Evolutionary conservation across 441 rosid species (phyloP).

Genomic region (Pelargonium myrrhifolium): DNA sequence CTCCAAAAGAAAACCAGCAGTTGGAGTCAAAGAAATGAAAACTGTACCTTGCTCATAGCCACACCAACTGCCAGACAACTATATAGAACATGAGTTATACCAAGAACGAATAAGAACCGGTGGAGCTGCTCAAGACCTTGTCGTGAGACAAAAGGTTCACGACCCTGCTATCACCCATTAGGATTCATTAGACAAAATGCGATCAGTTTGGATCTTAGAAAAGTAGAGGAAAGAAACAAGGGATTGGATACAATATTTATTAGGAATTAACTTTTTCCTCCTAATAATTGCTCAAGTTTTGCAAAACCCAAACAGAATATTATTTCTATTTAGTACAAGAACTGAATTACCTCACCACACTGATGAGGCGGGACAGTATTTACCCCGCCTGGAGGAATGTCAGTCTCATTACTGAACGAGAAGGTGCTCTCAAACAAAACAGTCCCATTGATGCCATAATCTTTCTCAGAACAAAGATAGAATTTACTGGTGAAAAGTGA

Average conservation of each 20-base stretch:
- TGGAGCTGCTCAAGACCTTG: conserved; percentile 89
- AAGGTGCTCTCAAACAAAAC: conserved; percentile 30
- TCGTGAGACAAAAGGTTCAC: conserved; percentile 78
- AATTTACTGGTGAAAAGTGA: conserved; percentile 81
- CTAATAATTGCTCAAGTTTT: background rate
- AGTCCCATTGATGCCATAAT: conserved; percentile 36
- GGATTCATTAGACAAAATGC: background rate
- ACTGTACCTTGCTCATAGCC: conserved; percentile 85
- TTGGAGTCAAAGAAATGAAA: conserved; percentile 10
- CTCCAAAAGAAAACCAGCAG: conserved; percentile 2
- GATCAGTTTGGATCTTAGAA: background rate
- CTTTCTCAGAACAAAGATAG: conserved; percentile 69
- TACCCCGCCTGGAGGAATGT: conserved; percentile 48
- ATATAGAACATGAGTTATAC: conserved; percentile 81
- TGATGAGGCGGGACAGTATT: conserved; percentile 38
- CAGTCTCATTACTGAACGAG: conserved; percentile 37
- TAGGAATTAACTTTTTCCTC: background rate
- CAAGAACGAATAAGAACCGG: conserved; percentile 82
- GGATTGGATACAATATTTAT: no score
- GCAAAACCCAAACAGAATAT: background rate
- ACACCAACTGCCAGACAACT: conserved; percentile 85
- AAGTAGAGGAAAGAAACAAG: background rate
- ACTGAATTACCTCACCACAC: conserved; percentile 61
- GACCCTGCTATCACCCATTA: conserved; percentile 51
- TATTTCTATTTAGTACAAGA: background rate